These are phyloP conservation scores for Mentha longifolia DNA, from an alignment of 257 asterid species.

Conservation along the genomic window DNA sequence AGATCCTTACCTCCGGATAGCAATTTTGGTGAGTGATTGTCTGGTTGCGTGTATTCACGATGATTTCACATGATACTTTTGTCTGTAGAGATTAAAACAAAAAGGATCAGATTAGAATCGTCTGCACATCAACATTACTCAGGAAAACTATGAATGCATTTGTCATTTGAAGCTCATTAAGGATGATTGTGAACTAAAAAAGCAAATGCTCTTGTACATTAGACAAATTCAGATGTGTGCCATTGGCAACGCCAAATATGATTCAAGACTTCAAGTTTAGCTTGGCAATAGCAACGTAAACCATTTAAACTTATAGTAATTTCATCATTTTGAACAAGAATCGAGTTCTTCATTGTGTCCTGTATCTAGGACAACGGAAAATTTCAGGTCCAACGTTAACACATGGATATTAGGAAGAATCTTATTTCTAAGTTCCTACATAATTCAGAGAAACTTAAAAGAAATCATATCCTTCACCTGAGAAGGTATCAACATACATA, in stretches of 20 bases:
- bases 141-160: background rate
- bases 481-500: background rate
- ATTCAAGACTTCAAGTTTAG: background rate
- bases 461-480: slow-evolving; percentile 1
- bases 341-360: background rate
- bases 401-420: background rate
- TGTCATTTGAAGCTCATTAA: background rate
- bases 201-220: background rate
- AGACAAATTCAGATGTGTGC: slow-evolving; percentile 11
- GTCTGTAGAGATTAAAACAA: slow-evolving; percentile 40
- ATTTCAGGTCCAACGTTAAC: background rate
- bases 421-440: background rate
- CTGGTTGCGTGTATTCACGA: slow-evolving; percentile 47
- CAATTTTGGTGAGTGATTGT: slow-evolving; percentile 49
- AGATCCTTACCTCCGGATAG: slow-evolving; percentile 49
- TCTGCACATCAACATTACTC: background rate
- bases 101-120: background rate
- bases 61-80: slow-evolving; percentile 46
- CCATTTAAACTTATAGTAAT: slow-evolving; percentile 14
- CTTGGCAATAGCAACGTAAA: background rate
- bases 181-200: background rate
- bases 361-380: background rate
- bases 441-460: background rate
- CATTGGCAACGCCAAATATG: background rate
- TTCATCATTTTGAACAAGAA: slow-evolving; percentile 4